A percentile compares a stretch with the other conserved stretches of the same genome.
These are phyloP conservation scores for Chalciporus piperatus DNA, from an alignment of 768 basidiomycete species.

Conservation along the genomic window DNA sequence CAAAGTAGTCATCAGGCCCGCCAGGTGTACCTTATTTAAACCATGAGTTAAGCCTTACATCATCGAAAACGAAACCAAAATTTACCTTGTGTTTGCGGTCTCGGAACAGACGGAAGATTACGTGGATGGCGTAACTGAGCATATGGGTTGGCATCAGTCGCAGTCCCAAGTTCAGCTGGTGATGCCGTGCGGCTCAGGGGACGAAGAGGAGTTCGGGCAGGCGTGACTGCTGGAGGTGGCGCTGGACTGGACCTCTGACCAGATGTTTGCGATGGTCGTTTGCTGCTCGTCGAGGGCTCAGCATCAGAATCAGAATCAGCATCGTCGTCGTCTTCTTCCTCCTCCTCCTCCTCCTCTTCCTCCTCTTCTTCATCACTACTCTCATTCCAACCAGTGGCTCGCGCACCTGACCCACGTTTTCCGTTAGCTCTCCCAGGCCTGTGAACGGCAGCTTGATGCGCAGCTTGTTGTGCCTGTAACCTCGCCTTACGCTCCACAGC, in stretches of 20 bases:
- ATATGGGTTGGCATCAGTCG: conserved; percentile 36
- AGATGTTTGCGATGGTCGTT: conserved; percentile 28
- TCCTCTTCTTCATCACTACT: conserved; percentile 84
- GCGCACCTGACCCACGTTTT: conserved; percentile 40
- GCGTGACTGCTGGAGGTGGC: conserved; percentile 19
- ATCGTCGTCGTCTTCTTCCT: too few species aligned
- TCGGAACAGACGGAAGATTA: conserved; percentile 64
- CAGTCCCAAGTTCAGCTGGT: conserved; percentile 27
- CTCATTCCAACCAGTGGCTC: conserved; percentile 50
- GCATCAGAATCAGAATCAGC: conserved; percentile 69
- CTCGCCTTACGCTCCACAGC: conserved; percentile 85
- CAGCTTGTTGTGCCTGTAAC: conserved; percentile 78
- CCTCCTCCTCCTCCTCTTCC: conserved; percentile 70
- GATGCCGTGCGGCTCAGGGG: conserved; percentile 32
- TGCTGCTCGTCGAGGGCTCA: conserved; percentile 36
- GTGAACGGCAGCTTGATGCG: conserved; percentile 72
- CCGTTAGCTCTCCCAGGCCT: conserved; percentile 63
- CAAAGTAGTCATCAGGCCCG: conserved; percentile 44
- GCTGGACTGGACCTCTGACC: conserved; percentile 16
- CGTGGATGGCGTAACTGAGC: conserved; percentile 57
- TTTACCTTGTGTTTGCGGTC: conserved; percentile 43
- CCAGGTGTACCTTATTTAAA: conserved; percentile 27
- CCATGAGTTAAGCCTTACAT: conserved; percentile 4
- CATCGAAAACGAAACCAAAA: conserved; percentile 12
- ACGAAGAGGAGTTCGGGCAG: conserved; percentile 27